Base-by-base conservation (phyloP, 139 green algal genomes). In the Chlorella ohadii region DNA sequence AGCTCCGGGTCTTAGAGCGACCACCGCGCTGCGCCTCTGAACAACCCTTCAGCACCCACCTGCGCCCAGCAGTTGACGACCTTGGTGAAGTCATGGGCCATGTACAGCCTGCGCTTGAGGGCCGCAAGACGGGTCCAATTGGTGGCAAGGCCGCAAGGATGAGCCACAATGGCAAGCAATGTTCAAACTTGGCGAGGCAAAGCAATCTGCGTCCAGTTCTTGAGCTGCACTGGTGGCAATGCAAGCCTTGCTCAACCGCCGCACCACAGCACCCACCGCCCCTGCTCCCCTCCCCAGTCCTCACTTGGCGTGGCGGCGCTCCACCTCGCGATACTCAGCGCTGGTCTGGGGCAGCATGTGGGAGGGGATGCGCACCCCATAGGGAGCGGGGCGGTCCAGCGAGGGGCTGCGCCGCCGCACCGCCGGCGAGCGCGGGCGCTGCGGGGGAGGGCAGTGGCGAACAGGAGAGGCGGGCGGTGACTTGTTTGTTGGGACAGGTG, bases 81-180 rank as follows among this genome's bases (percentile, higher is more conserved):
- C 70, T 85, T 85, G 4, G 70, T 73, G 55, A 85, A 85, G 68
- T 85, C 80, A 16, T 59, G 55, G 7, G 80, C 80, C 80, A 85
- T 85, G 80, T 80, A 85, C 25, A 85, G 80, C 80, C 80, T 85
- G 80, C 38, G 25, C 19, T 16, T 19, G 13, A 44, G 28, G 0
- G 33, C 3, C 3, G 55, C 7, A 31, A 27, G 33, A 15, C 51
- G 3, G 9, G 33, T n/a, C 5, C 3, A 16, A 16, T 7, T 7
- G 28, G 63, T 16, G 28, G 27, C 17, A 16, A 27, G 44, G 44
- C 11, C 11, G 44, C n/a, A n/a, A n/a, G n/a, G n/a, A n/a, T n/a
- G n/a, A n/a, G n/a, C n/a, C n/a, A n/a, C n/a, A 55, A 11, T 55
- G 44, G 44, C 11, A 11, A 55, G 7, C 44, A 11, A 55, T 16